Evolutionary conservation across 78 protist genomes (phyloP), one percentile per base, ranked within the genome.

Genomic region (Dictyostelium intermedium): DNA sequence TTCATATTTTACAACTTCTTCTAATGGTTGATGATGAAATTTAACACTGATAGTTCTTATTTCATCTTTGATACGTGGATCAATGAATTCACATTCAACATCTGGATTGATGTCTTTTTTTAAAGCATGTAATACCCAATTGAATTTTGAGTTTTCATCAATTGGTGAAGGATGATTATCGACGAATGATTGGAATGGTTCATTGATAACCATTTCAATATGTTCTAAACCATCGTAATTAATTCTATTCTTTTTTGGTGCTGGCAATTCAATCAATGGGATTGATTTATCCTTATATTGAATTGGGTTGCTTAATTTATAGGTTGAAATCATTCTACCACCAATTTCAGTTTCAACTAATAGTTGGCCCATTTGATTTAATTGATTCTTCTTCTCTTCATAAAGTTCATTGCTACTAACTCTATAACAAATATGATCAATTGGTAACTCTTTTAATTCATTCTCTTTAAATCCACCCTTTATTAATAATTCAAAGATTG

Each of bases 381-480:
- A 61, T 66, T 78, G 69, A 32, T 25, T 5, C 32, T 89, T 89
- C 25, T 80, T 89, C 14, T 32, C 25, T 7, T 66, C 27, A 66
- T 89, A 89, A 11, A 43, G n/a, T 47, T 78, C 93, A 8, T 37
- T 61, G 3, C 82, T 61, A 32, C 80, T 63, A 5, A 89, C 93
- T 32, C 93, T 63, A 76, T 89, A 89, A 47, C 93, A 89, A 34
- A 89, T 16, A 80, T 89, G 93, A 69, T 89, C 93, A 20, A 76
- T 35, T 37, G 47, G 60, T 2, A 37, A 80, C 45, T 45, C 20
- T 9, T 39, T 35, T 13, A 89, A 16, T 34, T 78, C 82, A 14
- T 35, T 16, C 11, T 56, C 73, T 14, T 32, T 53, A 20, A 89
- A 43, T 18, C 86, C 85, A 13, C 23, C 56, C 9, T 47, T 20